phyloP scores from a whole-genome alignment of 2,329 filamentous ascomycete species.

The Harringtonia lauricola region DNA sequence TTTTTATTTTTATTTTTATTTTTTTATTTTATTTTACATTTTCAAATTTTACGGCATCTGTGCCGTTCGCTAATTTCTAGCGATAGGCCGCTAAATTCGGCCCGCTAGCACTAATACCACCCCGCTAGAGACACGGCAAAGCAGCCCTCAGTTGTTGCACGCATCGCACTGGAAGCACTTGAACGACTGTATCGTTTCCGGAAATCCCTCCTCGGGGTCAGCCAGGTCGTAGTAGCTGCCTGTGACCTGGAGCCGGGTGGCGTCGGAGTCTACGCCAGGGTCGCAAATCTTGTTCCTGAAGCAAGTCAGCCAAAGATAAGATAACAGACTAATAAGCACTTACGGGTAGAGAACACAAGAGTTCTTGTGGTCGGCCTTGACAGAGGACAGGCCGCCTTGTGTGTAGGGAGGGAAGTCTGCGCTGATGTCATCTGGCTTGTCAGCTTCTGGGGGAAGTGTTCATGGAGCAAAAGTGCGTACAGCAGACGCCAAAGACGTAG shows the following conservation, averaged over 20 bases:
- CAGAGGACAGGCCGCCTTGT: conserved; percentile 1
- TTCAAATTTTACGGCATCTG: too few species aligned
- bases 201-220: conserved; percentile 1
- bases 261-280: conserved; percentile 1
- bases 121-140: background rate
- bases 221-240: conserved; percentile 6
- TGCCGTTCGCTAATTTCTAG: too few species aligned
- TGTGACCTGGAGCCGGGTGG: background rate
- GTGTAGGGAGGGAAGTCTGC: conserved; percentile 1
- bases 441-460: background rate
- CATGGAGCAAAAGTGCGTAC: background rate
- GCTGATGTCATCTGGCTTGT: background rate
- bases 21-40: too few species aligned
- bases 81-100: too few species aligned
- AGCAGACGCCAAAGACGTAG: background rate
- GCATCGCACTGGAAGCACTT: conserved; percentile 1
- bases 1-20: background rate
- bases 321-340: background rate
- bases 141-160: conserved; percentile 2
- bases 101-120: too few species aligned
- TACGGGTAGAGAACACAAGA: conserved; percentile 5
- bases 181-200: conserved; percentile 1
- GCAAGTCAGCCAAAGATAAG: background rate
- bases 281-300: conserved; percentile 1
- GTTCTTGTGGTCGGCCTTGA: conserved; percentile 2